Evolutionary conservation across 345 rosid species (phyloP).

Genomic region (Bretschneidera sinensis): DNA sequence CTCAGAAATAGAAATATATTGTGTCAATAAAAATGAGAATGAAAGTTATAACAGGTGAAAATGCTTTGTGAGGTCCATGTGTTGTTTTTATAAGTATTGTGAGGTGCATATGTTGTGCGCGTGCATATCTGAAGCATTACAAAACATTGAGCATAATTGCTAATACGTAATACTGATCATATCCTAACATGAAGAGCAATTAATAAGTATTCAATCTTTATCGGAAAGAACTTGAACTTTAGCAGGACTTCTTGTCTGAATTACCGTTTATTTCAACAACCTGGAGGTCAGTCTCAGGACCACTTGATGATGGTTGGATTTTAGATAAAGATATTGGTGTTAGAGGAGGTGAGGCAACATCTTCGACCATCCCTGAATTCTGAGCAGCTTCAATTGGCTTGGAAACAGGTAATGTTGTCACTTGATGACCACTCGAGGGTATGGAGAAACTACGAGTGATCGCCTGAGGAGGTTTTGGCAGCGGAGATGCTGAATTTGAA

Average conservation of each 20-base stretch:
- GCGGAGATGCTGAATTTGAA: conserved; percentile 52
- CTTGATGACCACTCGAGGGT: conserved; percentile 59
- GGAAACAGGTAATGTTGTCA: conserved; percentile 32
- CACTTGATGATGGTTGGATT: conserved; percentile 16
- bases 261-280: conserved; percentile 39
- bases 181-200: neutral
- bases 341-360: conserved; percentile 58
- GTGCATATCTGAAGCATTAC: neutral
- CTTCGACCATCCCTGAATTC: conserved; percentile 36
- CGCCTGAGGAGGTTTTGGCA: conserved; percentile 67
- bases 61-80: too few relatives aligned
- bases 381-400: conserved; percentile 28
- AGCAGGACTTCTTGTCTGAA: conserved; percentile 6
- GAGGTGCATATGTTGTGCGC: neutral
- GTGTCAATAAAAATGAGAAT: neutral
- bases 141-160: too few relatives aligned
- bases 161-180: neutral
- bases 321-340: conserved; percentile 55
- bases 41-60: too few relatives aligned
- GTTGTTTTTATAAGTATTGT: too few relatives aligned
- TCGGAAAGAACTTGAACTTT: conserved; percentile 2
- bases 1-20: too few relatives aligned
- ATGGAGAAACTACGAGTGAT: conserved; percentile 85
- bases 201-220: neutral
- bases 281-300: conserved; percentile 19